Conservation (phyloP, 768 basidiomycete species). For the Calocybe cyanea region DNA sequence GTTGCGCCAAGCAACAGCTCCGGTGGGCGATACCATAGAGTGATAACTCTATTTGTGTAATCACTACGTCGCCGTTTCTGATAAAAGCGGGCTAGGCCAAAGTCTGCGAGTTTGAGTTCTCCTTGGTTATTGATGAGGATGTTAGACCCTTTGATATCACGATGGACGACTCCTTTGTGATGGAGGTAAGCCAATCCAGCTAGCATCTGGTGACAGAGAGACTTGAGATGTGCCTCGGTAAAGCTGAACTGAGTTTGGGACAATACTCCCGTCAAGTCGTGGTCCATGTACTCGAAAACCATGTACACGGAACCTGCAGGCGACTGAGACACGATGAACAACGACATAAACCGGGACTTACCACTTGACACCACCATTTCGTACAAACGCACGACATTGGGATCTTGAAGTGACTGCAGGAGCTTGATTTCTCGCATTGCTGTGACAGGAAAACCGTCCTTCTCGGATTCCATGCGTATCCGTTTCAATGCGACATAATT, state of each 20-base stretch:
- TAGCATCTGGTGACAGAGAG: constrained; percentile 94
- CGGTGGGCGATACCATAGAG: constrained; percentile 96
- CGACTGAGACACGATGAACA: constrained; percentile 5
- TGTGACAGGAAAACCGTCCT: constrained; percentile 97
- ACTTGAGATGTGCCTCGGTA: constrained; percentile 87
- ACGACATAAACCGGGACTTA: constrained; percentile 29
- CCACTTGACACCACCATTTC: constrained; percentile 99
- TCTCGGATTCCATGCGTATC: constrained; percentile 96
- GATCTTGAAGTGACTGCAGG: constrained; percentile 84
- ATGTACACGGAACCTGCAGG: constrained; percentile 87
- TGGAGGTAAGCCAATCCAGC: constrained; percentile 93
- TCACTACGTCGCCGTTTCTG: constrained; percentile 86
- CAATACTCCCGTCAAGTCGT: constrained; percentile 92
- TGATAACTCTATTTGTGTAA: constrained; percentile 99
- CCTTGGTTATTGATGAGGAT: constrained; percentile 90
- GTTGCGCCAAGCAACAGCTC: constrained; percentile 95
- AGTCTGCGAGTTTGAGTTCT: constrained; percentile 94
- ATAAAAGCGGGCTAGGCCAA: constrained; percentile 95
- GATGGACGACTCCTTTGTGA: constrained; percentile 92
- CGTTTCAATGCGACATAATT: constrained; percentile 87
- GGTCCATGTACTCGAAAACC: constrained; percentile 99
- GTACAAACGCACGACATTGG: constrained; percentile 83
- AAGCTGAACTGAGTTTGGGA: constrained; percentile 89
- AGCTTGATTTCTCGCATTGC: constrained; percentile 99
- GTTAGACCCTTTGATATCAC: constrained; percentile 99